Evolutionary conservation across 352 stramenopile genomes (phyloP), one percentile per base, ranked within the genome.

Genomic region (Globisporangium echinulatum): DNA sequence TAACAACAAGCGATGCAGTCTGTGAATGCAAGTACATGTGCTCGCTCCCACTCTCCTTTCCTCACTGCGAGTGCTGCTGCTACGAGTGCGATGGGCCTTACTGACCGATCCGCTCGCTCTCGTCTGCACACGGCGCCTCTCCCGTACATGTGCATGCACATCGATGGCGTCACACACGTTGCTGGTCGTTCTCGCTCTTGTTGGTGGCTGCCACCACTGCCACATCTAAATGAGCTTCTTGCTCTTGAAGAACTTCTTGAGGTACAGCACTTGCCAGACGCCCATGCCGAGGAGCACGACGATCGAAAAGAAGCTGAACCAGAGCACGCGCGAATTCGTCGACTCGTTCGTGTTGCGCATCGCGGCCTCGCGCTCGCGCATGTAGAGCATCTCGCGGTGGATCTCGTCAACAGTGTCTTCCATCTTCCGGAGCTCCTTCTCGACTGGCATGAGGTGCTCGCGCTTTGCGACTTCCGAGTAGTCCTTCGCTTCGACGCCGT

Each of bases 161-260:
- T 48, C 43, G 43, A 13, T 48, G 43, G 43, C 13, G 5, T 7
- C 43, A 48, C 43, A 48, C 43, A 14, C 10, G 43, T 33, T 33
- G 25, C 25, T 33, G 25, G 25, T 33, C 25, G 25, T 33, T 33
- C 25, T 33, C 11, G 13, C 25, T 33, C 25, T 2, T 33, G 25
- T 33, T 33, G 25, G 1, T 33, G 25, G 25, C 25, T 33, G 25
- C 25, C 25, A 33, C 25, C 25, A 33, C 25, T 33, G 25, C 25
- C 25, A 3, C 25, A 46, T 57, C 68, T 91, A 96, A 62, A 96
- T 93, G 62, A 96, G 78, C 69, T 96, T 96, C 69, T 94, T 94
- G 72, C 81, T 91, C 75, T 96, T 96, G 82, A 96, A 96, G 58
- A 96, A 96, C 64, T 90, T 90, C 72, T 95, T 94, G 54, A 96